A percentile compares a stretch with the other conserved stretches of the same genome.
These are phyloP conservation scores for Thelephora terrestris DNA, from an alignment of 1,284 basidiomycete species.

Conservation along the genomic window DNA sequence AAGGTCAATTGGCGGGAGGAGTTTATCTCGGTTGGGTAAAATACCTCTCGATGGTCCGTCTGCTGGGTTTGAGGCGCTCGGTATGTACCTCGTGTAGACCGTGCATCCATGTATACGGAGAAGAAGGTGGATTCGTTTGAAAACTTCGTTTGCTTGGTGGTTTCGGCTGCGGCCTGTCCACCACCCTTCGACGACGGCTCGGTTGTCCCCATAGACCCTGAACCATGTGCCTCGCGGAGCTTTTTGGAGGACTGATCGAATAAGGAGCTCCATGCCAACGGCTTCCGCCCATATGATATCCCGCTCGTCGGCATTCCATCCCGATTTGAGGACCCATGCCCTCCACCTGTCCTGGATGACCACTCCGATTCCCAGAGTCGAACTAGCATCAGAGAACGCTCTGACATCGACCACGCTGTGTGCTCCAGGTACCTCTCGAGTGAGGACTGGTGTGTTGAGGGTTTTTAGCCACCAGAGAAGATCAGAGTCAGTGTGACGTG, in stretches of 20 bases:
- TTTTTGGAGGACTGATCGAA: slow-evolving; percentile 10
- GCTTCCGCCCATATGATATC: slow-evolving; percentile 21
- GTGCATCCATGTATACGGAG: not conserved
- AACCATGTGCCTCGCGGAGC: slow-evolving; percentile 4
- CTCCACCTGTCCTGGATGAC: slow-evolving; percentile 25
- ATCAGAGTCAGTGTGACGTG: slow-evolving; percentile 14
- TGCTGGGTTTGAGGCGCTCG: slow-evolving; percentile 26
- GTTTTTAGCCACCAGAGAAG: slow-evolving; percentile 28
- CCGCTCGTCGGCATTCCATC: slow-evolving; percentile 19
- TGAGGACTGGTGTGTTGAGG: slow-evolving; percentile 10
- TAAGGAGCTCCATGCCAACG: slow-evolving; percentile 27
- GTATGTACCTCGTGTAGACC: slow-evolving; percentile 15
- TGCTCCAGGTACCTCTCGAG: slow-evolving; percentile 20
- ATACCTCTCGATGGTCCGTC: slow-evolving; percentile 29
- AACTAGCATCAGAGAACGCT: slow-evolving; percentile 36
- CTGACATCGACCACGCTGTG: slow-evolving; percentile 15
- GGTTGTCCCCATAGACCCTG: slow-evolving; percentile 19
- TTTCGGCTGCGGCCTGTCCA: slow-evolving; percentile 11
- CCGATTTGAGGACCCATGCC: slow-evolving; percentile 25
- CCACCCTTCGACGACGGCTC: slow-evolving; percentile 19
- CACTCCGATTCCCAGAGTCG: slow-evolving; percentile 26
- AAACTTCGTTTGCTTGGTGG: too few relatives aligned
- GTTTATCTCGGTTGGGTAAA: slow-evolving; percentile 15
- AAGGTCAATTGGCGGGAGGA: slow-evolving; percentile 25
- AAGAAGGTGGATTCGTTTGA: slow-evolving; percentile 7